Conservation (phyloP, 2,329 filamentous ascomycete genomes). For the Fusarium pseudocircinatum region DNA sequence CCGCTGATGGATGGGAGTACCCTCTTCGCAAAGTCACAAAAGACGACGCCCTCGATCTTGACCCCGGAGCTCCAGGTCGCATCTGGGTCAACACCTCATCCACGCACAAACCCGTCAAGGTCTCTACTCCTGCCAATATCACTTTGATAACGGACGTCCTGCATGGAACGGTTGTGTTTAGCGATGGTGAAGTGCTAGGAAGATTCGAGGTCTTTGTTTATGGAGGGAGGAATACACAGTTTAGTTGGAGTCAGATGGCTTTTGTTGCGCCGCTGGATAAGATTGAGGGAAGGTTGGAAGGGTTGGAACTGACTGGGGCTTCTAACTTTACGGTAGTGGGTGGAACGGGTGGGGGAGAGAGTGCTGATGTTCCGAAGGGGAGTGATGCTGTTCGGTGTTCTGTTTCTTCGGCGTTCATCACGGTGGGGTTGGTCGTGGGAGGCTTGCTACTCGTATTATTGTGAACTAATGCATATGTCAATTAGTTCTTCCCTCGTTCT, state of each 20-base stretch:
- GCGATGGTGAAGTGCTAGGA: not conserved
- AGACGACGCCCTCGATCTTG: not conserved
- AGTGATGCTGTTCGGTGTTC: not conserved
- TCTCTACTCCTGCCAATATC: not conserved
- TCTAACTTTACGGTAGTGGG: not conserved
- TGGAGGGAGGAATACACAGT: conserved; percentile 12
- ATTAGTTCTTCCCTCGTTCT: accelerated
- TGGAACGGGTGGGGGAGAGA: not conserved
- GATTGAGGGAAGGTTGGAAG: not conserved
- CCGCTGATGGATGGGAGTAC: conserved; percentile 7
- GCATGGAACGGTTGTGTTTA: not conserved
- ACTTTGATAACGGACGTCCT: not conserved
- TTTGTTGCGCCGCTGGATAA: conserved; percentile 10
- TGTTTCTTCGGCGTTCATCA: not conserved
- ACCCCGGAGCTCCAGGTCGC: conserved; percentile 11
- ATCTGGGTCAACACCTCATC: conserved; percentile 16
- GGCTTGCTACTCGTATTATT: not conserved
- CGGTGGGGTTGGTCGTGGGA: not conserved
- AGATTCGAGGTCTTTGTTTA: conserved; percentile 23
- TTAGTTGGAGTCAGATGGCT: conserved; percentile 27
- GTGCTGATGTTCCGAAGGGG: not conserved
- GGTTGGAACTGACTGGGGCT: not conserved
- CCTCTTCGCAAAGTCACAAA: conserved; percentile 7
- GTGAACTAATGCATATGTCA: accelerated
- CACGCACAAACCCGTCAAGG: conserved; percentile 1